These are phyloP conservation scores for Trichosporon coremiiforme DNA, from an alignment of 1,284 basidiomycete genomes.

Conservation along the genomic window DNA sequence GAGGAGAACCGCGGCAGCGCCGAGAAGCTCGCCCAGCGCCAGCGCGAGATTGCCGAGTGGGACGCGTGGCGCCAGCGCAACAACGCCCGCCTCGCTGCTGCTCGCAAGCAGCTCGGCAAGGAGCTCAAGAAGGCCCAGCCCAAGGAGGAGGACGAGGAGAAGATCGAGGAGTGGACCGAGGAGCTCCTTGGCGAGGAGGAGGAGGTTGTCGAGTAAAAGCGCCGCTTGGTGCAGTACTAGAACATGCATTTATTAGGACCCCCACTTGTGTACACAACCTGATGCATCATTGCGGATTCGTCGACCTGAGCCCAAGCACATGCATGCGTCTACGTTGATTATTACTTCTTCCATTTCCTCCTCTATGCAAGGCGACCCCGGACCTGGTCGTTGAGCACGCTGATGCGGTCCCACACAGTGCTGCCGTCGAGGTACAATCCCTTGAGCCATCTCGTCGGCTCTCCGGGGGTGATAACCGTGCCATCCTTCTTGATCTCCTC, in stretches of 20 bases:
- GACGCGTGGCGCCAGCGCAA: slow-evolving; percentile 76
- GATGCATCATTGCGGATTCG: slow-evolving; percentile 1
- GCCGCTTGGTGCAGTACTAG: neutral
- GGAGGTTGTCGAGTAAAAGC: slow-evolving; percentile 61
- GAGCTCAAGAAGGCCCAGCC: slow-evolving; percentile 35
- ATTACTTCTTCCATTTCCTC: too few relatives aligned
- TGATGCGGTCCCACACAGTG: slow-evolving; percentile 64
- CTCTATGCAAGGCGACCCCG: slow-evolving; percentile 9
- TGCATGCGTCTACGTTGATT: too few relatives aligned
- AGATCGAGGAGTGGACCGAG: slow-evolving; percentile 86
- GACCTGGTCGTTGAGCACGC: slow-evolving; percentile 32
- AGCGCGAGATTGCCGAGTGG: slow-evolving; percentile 93
- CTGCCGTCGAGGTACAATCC: slow-evolving; percentile 85
- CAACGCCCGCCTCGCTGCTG: slow-evolving; percentile 45
- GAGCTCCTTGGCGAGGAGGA: slow-evolving; percentile 88
- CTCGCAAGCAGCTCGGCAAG: slow-evolving; percentile 45
- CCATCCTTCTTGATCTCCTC: slow-evolving; percentile 37
- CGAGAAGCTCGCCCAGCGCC: slow-evolving; percentile 86
- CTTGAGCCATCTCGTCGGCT: slow-evolving; percentile 75
- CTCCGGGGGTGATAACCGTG: slow-evolving; percentile 56
- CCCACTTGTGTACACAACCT: neutral
- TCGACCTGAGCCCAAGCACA: neutral
- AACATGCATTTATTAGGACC: slow-evolving; percentile 12
- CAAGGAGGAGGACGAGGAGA: slow-evolving; percentile 62
- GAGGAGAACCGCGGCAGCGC: slow-evolving; percentile 93